Evolutionary conservation across 2,329 filamentous ascomycete genomes (phyloP), one percentile per base, ranked within the genome.

Genomic region (Phialocephala sp.): DNA sequence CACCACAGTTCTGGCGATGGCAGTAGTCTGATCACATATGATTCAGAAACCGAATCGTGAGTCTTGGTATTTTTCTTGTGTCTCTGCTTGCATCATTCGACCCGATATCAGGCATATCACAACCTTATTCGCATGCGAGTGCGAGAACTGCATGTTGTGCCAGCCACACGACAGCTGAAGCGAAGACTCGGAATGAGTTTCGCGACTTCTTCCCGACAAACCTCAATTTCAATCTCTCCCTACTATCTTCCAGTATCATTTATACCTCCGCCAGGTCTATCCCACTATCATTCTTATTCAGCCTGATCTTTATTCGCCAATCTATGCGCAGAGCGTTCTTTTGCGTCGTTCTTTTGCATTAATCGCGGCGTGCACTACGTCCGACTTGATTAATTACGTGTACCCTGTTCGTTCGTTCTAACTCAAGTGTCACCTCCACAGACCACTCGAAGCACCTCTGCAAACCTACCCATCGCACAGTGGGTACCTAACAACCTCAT

Each of bases 401-500:
- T 62, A 39, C 60, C 59, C 58, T 59, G 52, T 55, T 36, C 59
- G 55, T 50, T 58, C 59, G 64, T 68, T 68, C 69, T 71, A 68
- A 72, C 64, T 61, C 54, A 60, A 54, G 62, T 62, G 58, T 43
- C 24, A 52, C 52, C 62, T 52, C 50, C 62, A 60, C 64, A 73
- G 71, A 55, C 67, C 71, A 59, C 54, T 65, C 64, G 71, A 76
- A 58, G 79, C 79, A 70, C 80, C 82, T 63, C 79, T 85, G 62
- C 85, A 85, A 52, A 80, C 84, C 35, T 86, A 87, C 76, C 85
- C 87, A 61, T 90, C 90, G 39, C 88, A 91, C 72, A 83, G 86
- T 73, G 88, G 87, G 68, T 87, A 90, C 76, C 81, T 90, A 66
- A 91, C 89, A 58, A 87, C 87, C 39, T 90, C 89, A 36, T 91